Evolutionary conservation across 257 asterid species (phyloP).

Genomic region (Fraxinus anomala): DNA sequence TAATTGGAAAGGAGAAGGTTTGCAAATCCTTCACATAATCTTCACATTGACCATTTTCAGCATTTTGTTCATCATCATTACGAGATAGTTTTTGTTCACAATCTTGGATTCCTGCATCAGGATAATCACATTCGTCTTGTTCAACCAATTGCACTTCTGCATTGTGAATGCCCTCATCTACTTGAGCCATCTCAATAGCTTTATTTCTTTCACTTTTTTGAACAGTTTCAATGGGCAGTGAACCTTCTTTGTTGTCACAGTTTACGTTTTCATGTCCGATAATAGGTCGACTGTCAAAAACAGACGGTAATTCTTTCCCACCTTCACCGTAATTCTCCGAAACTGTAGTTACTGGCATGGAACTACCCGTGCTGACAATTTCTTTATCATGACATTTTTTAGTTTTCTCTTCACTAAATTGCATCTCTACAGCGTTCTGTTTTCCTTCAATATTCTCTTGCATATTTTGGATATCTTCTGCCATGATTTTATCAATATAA

Average conservation of each 20-base stretch:
- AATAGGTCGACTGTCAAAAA: slow-evolving; percentile 7
- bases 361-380: not conserved
- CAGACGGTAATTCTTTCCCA: slow-evolving; percentile 15
- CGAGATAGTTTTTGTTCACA: not conserved
- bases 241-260: not conserved
- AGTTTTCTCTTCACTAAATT: slow-evolving; percentile 10
- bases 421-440: not conserved
- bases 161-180: not conserved
- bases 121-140: not conserved
- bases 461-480: not conserved
- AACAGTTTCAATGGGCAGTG: not conserved
- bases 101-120: not conserved
- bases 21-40: not conserved
- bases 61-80: not conserved
- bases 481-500: not conserved
- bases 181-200: not conserved
- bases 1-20: slow-evolving; percentile 6
- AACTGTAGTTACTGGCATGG: not conserved
- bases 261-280: slow-evolving; percentile 13
- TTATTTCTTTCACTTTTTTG: not conserved
- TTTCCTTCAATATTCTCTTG: not conserved
- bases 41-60: slow-evolving; percentile 5
- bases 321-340: slow-evolving; percentile 14
- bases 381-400: slow-evolving; percentile 6
- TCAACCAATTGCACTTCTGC: not conserved